Evolutionary conservation across 176 grass and related monocot genomes (phyloP), one percentile per base, ranked within the genome.

Genomic region (Oryza meyeriana): DNA sequence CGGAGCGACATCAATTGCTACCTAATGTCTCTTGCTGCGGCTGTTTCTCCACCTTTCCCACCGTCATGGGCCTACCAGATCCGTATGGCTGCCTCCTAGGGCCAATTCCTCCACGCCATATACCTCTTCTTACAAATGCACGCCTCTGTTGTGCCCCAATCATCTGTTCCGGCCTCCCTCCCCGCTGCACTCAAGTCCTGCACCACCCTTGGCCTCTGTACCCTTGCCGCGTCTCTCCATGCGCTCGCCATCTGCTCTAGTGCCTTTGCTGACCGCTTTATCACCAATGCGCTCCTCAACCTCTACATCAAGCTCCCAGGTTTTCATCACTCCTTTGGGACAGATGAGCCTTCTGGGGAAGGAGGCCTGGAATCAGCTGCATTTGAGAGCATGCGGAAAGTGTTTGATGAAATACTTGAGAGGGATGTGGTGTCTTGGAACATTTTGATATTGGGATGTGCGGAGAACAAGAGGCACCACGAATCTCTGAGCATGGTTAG

Each of bases 351-450:
- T 78, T 40, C 20, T 36, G 68, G 26, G 8, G 34, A 20, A 30
- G 38, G 5, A 3, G 8, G 34, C 10, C 0, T 11, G 14, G 29
- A 44, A 35, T 55, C 76, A 0, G 13, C 26, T 16, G 26, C 82
- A 10, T 27, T 79, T 5, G 24, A 29, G 58, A 79, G 39, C 29
- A 48, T 79, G 64, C 85, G 77, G 32, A 91, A 91, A 72, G 83
- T 94, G 86, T 94, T 94, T 22, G 92, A 94, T 40, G 92, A 91
- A 82, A 89, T 94, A 80, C 5, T 32, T 11, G 29, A 87, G 14
- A 88, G 78, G 76, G 86, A 94, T 79, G 40, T 80, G 1, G 86
- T 94, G 30, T 91, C 92, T 32, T 94, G 92, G 92, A 94, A 87
- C 77, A 91, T 86, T 12, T 39, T 94, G 71, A 76, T 94, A 59